Conservation (phyloP, 257 asterid species). For the Solanum habrochaites region DNA sequence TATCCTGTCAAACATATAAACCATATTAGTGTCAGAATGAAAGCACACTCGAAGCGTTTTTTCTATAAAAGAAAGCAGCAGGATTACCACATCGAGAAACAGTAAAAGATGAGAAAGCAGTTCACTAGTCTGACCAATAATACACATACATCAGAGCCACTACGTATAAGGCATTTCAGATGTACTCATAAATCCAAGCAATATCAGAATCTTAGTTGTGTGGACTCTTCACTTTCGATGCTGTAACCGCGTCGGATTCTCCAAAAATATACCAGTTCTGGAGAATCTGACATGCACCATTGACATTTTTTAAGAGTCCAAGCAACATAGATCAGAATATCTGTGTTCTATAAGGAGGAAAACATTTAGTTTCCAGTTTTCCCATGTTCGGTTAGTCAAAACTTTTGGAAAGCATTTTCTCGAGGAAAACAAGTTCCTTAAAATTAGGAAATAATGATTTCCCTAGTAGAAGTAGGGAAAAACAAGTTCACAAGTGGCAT, state of each 20-base stretch:
- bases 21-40: not conserved
- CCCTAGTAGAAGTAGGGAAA: not conserved
- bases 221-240: too few relatives aligned
- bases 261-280: too few relatives aligned
- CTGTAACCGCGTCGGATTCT: too few relatives aligned
- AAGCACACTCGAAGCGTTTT: not conserved
- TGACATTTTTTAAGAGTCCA: too few relatives aligned
- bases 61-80: not conserved
- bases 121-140: not conserved
- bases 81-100: not conserved
- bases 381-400: not conserved
- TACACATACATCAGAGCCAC: not conserved
- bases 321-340: not conserved
- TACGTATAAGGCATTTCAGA: not conserved
- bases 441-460: not conserved
- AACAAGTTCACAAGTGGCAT: not conserved
- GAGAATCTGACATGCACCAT: too few relatives aligned
- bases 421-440: not conserved
- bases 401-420: not conserved
- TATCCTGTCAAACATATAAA: slow-evolving; percentile 40
- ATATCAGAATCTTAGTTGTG: not conserved
- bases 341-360: not conserved
- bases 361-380: not conserved
- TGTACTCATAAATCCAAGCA: not conserved
- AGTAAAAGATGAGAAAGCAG: not conserved